These are phyloP conservation scores for Termitomyces heimii DNA, from an alignment of 768 basidiomycete species.

Conservation along the genomic window DNA sequence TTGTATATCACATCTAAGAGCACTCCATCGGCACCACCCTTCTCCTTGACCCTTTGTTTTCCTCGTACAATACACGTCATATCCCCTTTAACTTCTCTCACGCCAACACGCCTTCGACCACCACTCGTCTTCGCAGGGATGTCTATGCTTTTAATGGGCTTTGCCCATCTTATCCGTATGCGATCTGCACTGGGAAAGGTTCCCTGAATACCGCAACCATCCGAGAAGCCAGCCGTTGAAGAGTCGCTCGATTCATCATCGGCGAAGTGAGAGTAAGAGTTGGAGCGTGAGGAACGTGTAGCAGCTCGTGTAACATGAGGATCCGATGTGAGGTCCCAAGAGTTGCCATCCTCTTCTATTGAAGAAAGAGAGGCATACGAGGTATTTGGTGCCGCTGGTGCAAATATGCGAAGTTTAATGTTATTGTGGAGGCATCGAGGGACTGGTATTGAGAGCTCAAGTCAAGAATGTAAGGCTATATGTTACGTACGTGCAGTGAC, in stretches of 20 bases:
- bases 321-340: constrained; percentile 76
- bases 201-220: constrained; percentile 66
- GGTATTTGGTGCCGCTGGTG: constrained; percentile 44
- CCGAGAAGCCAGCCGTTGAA: constrained; percentile 44
- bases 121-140: constrained; percentile 37
- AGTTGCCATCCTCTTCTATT: constrained; percentile 57
- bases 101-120: constrained; percentile 62
- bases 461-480: constrained; percentile 2
- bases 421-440: constrained; percentile 76
- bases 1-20: constrained; percentile 66
- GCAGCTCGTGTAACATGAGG: constrained; percentile 61
- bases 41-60: constrained; percentile 31
- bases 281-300: constrained; percentile 43
- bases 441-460: constrained; percentile 68
- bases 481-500: background rate
- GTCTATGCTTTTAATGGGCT: constrained; percentile 45
- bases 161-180: constrained; percentile 74
- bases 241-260: constrained; percentile 83
- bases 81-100: constrained; percentile 61
- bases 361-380: constrained; percentile 76
- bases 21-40: constrained; percentile 42
- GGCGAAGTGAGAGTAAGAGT: constrained; percentile 66
- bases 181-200: constrained; percentile 75
- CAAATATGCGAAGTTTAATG: constrained; percentile 69
- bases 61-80: constrained; percentile 59